Evolutionary conservation across 352 stramenopile genomes (phyloP), one percentile per base, ranked within the genome.

Genomic region (Globisporangium perplexum): DNA sequence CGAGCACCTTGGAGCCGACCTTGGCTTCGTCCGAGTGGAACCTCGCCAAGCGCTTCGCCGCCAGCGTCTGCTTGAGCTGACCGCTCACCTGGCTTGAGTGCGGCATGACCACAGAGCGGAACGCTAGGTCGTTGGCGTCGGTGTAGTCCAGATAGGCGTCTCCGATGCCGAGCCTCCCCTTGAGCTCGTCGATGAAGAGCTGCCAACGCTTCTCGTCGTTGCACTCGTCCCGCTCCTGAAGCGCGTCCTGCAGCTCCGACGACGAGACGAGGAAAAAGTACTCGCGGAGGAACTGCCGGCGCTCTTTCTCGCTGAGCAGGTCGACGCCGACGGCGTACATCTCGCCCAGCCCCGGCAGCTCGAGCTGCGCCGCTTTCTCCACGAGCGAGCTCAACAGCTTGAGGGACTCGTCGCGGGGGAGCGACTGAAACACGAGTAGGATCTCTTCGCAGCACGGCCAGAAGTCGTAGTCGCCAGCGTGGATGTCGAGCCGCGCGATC

Each of bases 21-120:
- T 71, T 70, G 35, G 73, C 76, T 56, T 87, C 71, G 44, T 81
- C 66, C 18, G 76, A 83, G 45, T 85, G 73, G 59, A 87, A 84
- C 55, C n/a, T 47, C 31, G 22, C 46, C 18, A 65, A 22, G 8
- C 28, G 26, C 45, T 55, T 49, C n/a, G 1, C 22, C 39, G 36
- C 30, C 4, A 2, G 7, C 3, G 23, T 22, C 18, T 36, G 6
- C 18, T 39, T 52, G 28, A 6, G 3, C n/a, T 47, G 11, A 15
- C 11, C 38, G 18, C n/a, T 45, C 22, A 38, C 8, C 4, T 11
- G 31, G 15, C 39, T 45, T n/a, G 39, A 23, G 39, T 15, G 39
- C 8, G 18, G 3, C 8, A 7, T 7, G 39, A 7, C n/a, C 12
- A 11, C 11, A 0, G 39, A 14, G 18, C 22, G 39, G 20, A 20